Base-by-base conservation (phyloP, 1,284 basidiomycete genomes). In the Ceratobasidium sp. region DNA sequence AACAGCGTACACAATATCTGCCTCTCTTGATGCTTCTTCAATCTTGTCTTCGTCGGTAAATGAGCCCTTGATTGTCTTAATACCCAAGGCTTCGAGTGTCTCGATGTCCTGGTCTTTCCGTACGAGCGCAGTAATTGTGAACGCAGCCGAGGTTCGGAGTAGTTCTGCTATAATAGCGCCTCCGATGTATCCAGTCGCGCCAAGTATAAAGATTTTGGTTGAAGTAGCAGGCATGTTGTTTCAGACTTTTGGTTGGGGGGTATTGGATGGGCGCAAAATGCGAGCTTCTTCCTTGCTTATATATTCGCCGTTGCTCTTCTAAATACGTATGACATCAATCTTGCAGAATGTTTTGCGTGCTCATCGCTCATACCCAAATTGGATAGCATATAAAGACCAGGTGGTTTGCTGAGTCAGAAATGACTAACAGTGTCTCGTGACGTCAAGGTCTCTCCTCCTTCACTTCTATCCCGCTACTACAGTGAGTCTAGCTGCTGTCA, bases 151-250 rank as follows among this genome's bases (percentile, higher is more conserved):
- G 63, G 83, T 82, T 15, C 77, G 69, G 46, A 84, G 81, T 64
- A 85, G 80, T 26, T 80, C 80, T 23, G 80, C 76, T 15, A 79
- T 49, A 42, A 79, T 64, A 12, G 80, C 67, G 18, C 70, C 70
- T 2, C 83, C 85, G 46, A 86, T 83, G 82, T 85, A 86, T 12
- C 85, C 85, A 2, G 85, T 85, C 6, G 83, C 84, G n/a, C 84
- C 85, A 56, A 84, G 81, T 78, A 86, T 80, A 80, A 86, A 84
- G 28, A 76, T 67, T 39, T 76, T 76, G 33, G 63, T 76, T 33
- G 73, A 55, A 46, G 58, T 53, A 49, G 73, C 61, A 15, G 73
- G 51, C 73, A 76, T 76, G 58, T 55, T 15, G 56, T 15, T 23
- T n/a, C n/a, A 46, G 26, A 60, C 56, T 60, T 20, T 33, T 13